Base-by-base conservation (phyloP, 495 filamentous ascomycete genomes). In the Aspergillus heteromorphus region DNA sequence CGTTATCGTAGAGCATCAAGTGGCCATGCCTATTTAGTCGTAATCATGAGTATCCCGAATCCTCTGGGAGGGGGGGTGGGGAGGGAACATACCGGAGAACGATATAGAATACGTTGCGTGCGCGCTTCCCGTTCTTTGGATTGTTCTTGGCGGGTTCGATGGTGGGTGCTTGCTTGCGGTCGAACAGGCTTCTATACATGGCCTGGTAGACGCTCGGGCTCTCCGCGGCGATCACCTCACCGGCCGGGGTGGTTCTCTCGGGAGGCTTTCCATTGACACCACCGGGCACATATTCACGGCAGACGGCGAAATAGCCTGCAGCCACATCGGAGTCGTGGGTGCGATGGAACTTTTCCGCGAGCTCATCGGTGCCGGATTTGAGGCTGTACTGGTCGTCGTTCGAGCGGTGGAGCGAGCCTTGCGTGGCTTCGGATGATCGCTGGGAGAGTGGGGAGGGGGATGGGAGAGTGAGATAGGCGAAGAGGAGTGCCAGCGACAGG, bases 161-260 rank as follows among this genome's bases (percentile, higher is more conserved):
- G 41, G 69, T 77, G n/a, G 74, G 73, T 1, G 68, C 49, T 48
- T 85, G 81, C 60, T 88, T 92, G 45, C 93, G 82, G 57, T 97
- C 92, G 65, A 98, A 98, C 42, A 98, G 83, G 68, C 88, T 95
- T 60, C 91, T 77, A 68, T 97, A 97, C 93, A 98, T 96, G 66
- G 87, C 84, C 79, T 97, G 95, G 64, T 97, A 97, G 23, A 98
- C 92, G 62, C 89, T 95, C 36, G 87, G 90, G 65, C 89, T 95
- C 56, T 89, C 88, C 9, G 85, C 71, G 25, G 83, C 83, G 53
- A 83, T 75, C 42, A 83, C 76, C 48, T 84, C 83, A 11, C 88
- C 89, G 8, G 88, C 81, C 10, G 91, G 90, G 2, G 90, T 93
- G 34, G 83, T 85, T 50, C 91, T 80, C 67, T 96, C 92, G 55